Conservation (phyloP, 345 rosid genomes). For the Sisymbrium irio region DNA sequence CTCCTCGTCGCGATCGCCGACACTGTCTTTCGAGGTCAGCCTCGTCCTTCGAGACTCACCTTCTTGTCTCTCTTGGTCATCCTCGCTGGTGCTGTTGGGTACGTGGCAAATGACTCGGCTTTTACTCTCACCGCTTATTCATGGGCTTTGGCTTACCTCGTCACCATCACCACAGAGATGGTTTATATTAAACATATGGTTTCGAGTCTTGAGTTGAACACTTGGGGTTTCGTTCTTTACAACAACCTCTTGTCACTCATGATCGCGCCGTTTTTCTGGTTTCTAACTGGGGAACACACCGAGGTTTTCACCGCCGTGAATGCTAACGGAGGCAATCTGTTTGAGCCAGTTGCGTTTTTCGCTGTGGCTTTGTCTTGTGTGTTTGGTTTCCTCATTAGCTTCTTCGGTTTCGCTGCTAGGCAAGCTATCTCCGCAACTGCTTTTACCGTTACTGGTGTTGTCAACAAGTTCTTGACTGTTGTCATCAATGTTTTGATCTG, state of each 20-base stretch:
- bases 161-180: slow-evolving; percentile 93
- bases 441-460: slow-evolving; percentile 96
- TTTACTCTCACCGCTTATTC: slow-evolving; percentile 85
- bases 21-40: slow-evolving; percentile 62
- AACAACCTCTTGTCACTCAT: slow-evolving; percentile 84
- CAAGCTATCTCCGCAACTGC: slow-evolving; percentile 93
- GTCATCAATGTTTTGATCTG: slow-evolving; percentile 89
- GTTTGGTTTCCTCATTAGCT: slow-evolving; percentile 90
- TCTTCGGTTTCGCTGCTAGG: slow-evolving; percentile 95
- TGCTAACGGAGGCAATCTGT: slow-evolving; percentile 53
- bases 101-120: slow-evolving; percentile 87
- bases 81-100: slow-evolving; percentile 89
- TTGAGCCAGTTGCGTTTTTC: slow-evolving; percentile 53
- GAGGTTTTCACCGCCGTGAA: slow-evolving; percentile 64
- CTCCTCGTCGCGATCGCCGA: slow-evolving; percentile 93
- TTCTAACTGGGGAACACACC: slow-evolving; percentile 70
- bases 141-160: slow-evolving; percentile 90
- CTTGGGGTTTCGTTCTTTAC: slow-evolving; percentile 94
- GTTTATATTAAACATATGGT: slow-evolving; percentile 98
- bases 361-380: slow-evolving; percentile 82
- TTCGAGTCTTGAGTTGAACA: slow-evolving; percentile 85
- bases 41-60: slow-evolving; percentile 84
- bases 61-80: slow-evolving; percentile 61
- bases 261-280: slow-evolving; percentile 92
- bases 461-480: slow-evolving; percentile 93